Percentiles rank a stretch among this genome's conserved stretches.
These are phyloP conservation scores for Pseudopediastrum boryanum DNA, from an alignment of 139 green algal genomes.

Conservation along the genomic window DNA sequence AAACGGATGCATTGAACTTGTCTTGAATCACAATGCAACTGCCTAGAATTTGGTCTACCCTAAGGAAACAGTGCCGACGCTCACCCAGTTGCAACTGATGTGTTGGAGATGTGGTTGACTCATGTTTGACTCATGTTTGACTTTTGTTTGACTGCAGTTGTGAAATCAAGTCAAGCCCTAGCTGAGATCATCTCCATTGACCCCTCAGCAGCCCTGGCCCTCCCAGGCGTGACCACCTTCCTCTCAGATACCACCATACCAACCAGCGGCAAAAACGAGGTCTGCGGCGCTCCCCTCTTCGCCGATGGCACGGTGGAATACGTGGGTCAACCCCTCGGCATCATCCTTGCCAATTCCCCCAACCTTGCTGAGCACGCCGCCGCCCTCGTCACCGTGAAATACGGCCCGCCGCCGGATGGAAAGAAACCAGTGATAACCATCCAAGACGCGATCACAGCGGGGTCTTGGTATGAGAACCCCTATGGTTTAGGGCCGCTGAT, in stretches of 20 bases:
- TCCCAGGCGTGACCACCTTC: slow-evolving; percentile 6
- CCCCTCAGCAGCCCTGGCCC: background rate
- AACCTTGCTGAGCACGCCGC: slow-evolving; percentile 7
- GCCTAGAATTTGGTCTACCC: no score
- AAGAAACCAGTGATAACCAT: slow-evolving; percentile 5
- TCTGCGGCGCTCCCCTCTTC: slow-evolving; percentile 9
- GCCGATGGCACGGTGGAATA: slow-evolving; percentile 22
- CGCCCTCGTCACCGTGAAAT: slow-evolving; percentile 6
- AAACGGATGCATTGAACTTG: no score
- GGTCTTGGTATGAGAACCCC: slow-evolving; percentile 15
- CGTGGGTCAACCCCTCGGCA: slow-evolving; percentile 24
- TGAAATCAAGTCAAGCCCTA: slow-evolving; percentile 6
- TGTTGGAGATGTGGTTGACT: no score
- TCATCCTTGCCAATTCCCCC: slow-evolving; percentile 6
- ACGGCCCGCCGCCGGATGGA: background rate
- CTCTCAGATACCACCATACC: slow-evolving; percentile 25
- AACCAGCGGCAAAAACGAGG: background rate
- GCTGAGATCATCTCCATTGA: background rate
- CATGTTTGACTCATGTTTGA: no score
- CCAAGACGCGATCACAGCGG: slow-evolving; percentile 9
- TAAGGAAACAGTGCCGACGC: no score
- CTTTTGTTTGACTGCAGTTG: slow-evolving; percentile 4
- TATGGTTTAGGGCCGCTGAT: slow-evolving; percentile 1
- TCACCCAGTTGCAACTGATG: no score
- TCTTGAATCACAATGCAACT: no score